These are phyloP conservation scores for Plasmodium vivax DNA, from an alignment of 169 alveolate genomes.

Conservation along the genomic window DNA sequence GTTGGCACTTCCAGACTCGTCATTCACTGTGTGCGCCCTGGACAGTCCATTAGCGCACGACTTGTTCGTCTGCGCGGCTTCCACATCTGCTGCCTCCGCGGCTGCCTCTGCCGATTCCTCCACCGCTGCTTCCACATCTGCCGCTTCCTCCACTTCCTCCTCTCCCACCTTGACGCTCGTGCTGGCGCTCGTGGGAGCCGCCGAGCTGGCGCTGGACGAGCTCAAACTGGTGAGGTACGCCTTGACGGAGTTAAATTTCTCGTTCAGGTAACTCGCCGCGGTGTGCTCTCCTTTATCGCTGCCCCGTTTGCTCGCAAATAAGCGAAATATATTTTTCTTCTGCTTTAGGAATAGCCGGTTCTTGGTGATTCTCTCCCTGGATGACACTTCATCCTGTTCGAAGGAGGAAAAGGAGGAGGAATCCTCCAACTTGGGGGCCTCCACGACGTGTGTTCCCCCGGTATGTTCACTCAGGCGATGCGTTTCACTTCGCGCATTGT, in stretches of 20 bases:
- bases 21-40: not conserved
- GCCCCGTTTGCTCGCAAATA: slow-evolving; percentile 21
- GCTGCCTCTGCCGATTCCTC: not conserved
- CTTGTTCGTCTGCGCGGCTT: not conserved
- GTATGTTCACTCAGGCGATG: not conserved
- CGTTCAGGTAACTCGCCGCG: slow-evolving; percentile 31
- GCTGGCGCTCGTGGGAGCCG: not conserved
- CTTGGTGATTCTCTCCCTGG: slow-evolving; percentile 5
- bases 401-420: not conserved
- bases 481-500: not conserved
- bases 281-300: slow-evolving; percentile 3
- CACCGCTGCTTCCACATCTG: not conserved
- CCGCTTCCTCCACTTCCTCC: not conserved
- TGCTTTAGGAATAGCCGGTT: slow-evolving; percentile 32
- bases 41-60: not conserved
- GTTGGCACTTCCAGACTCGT: not conserved
- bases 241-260: slow-evolving; percentile 31
- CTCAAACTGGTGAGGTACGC: slow-evolving; percentile 31
- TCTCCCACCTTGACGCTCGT: not conserved
- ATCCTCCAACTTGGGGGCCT: not conserved
- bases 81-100: not conserved
- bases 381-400: slow-evolving; percentile 19
- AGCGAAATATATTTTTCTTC: slow-evolving; percentile 44
- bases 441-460: not conserved
- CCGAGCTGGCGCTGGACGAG: not conserved